Evolutionary conservation across 169 alveolate species (phyloP), one percentile per base, ranked within the genome.

Genomic region (Cytauxzoon felis): DNA sequence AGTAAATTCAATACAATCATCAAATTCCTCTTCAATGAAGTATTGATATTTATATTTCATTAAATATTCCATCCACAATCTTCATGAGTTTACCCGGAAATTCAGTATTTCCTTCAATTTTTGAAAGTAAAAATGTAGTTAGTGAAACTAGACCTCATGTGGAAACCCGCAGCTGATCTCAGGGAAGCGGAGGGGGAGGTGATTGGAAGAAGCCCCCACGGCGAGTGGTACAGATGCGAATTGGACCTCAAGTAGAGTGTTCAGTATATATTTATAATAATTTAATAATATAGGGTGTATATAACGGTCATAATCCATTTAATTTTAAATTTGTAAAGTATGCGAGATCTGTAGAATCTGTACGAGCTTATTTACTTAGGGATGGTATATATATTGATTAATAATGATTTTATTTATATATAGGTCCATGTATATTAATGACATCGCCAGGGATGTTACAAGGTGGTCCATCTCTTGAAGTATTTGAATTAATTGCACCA

Each of bases 391-490:
- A 6, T n/a, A 24, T 52, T 52, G 2, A 26, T 24, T 8, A 52
- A 1, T 42, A 54, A 2, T 42, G 34, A 1, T 40, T 24, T 5
- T 57, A 68, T 26, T 42, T 27, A 9, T 43, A 57, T 16, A 21
- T 62, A 64, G 78, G 81, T 32, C 98, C 99, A 6, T 89, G 97
- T 50, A 97, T 97, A 8, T 92, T 97, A n/a, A 91, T 97, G 96
- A 98, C 99, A 1, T 92, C 98, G 27, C 99, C 99, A 13, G 99
- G 99, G 36, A 96, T 96, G 99, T 87, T 97, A 6, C 98, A 97
- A 84, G 93, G 94, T 66, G 99, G 99, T 1, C 91, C 96, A 29
- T 91, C 98, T 23, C 85, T 95, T 71, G 97, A 92, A 63, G 79
- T 96, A 24, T 97, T 96, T 87, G 98, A 94, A 66, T 84, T 90